Evolutionary conservation across 2,329 filamentous ascomycete genomes (phyloP), one percentile per base, ranked within the genome.

Genomic region (Venturia pyrina): DNA sequence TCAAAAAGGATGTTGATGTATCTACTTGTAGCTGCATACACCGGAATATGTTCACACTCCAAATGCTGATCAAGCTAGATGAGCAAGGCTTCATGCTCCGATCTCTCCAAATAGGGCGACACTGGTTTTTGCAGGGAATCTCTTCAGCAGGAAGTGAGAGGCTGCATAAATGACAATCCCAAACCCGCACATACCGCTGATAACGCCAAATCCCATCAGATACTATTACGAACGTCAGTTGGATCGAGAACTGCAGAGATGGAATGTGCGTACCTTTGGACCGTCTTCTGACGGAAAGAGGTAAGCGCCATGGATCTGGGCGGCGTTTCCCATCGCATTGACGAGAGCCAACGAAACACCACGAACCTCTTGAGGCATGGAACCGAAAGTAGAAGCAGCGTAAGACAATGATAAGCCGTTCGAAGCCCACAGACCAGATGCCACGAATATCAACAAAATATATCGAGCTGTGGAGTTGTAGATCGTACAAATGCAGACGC

Each of bases 381-480:
- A 71, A 1, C 77, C 78, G 69, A 85, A 84, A 0, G 80, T 81
- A 0, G 80, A 80, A 3, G 81, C 81, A 0, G 80, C 81, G 66
- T 81, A 85, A 0, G 81, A 78, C 21, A 86, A 74, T 0, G 79
- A 76, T 2, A 81, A 75, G 0, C 79, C 82, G 69, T 85, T 85
- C 1, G 79, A 78, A 0, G 80, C 75, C 82, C 81, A 85, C 0
- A 85, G 74, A 0, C 82, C 83, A 0, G 80, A 78, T 0, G 82
- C 82, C 81, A 85, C 83, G 65, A 85, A 74, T 1, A 85, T 81
- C 0, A 86, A 77, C 1, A 85, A 74, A 0, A 77, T 81, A 68
- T 86, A 86, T 5, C 83, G 77, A 0, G 81, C 82, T 0, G 75
- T 81, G 72, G 79, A 82, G 70, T 81, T 73, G 71, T 83, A 83